Conservation (phyloP, 352 stramenopile genomes). For the Phytophthora quininea region DNA sequence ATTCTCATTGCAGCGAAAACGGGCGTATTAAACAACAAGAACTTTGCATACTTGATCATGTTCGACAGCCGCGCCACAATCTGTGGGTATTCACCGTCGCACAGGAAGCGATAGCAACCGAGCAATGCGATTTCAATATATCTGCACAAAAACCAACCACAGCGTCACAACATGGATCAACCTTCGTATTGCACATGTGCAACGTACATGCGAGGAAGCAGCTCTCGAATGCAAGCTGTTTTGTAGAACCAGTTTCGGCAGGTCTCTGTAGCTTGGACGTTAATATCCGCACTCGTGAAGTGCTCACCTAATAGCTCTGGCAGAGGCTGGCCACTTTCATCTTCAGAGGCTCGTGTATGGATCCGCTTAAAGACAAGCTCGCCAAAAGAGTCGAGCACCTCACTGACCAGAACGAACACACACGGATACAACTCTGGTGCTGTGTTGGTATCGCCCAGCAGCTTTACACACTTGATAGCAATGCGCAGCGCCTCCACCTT, state of each 20-base stretch:
- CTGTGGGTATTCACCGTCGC: conserved; percentile 86
- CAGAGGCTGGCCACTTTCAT: conserved; percentile 65
- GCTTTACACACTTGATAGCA: conserved; percentile 91
- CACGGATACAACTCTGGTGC: conserved; percentile 88
- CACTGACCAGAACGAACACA: conserved; percentile 89
- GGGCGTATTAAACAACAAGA: neutral
- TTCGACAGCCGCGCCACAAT: conserved; percentile 84
- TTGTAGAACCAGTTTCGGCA: conserved; percentile 96
- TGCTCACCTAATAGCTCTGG: conserved; percentile 54
- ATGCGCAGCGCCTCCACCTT: conserved; percentile 90
- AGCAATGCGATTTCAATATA: conserved; percentile 91
- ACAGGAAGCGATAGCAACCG: conserved; percentile 90
- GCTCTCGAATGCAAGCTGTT: conserved; percentile 91
- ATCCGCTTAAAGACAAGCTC: conserved; percentile 89
- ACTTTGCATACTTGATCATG: conserved; percentile 82
- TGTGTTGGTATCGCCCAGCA: conserved; percentile 79
- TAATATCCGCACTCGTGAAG: conserved; percentile 84
- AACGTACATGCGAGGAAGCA: conserved; percentile 89
- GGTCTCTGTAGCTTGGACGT: conserved; percentile 89
- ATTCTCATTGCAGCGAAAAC: neutral
- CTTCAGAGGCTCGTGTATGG: conserved; percentile 58
- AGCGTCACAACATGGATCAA: neutral
- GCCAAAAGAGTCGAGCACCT: conserved; percentile 89
- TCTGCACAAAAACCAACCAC: conserved; percentile 26
- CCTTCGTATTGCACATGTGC: neutral